A percentile compares a stretch with the other conserved stretches of the same genome.
Evolutionary conservation across 2,329 filamentous ascomycete genomes (phyloP).

Genomic region (Aureobasidium sp.): DNA sequence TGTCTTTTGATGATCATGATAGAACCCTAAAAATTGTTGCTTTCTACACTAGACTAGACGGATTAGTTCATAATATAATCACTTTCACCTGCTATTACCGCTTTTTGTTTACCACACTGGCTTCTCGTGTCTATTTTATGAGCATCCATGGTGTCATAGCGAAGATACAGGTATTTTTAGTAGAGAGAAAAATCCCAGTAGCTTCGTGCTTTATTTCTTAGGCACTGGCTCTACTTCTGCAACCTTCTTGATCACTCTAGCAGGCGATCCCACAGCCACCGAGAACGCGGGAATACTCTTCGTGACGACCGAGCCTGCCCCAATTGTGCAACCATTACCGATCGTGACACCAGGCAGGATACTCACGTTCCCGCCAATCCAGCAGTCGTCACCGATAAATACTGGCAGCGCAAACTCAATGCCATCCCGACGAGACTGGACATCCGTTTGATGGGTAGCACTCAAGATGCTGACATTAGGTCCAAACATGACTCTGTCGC

Average conservation of each 20-base stretch:
- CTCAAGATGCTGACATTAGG: constrained; percentile 48
- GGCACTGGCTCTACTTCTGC: background rate
- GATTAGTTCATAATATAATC: constrained; percentile 3
- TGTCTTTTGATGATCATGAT: constrained; percentile 9
- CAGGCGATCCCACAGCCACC: constrained; percentile 35
- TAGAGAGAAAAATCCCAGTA: no score
- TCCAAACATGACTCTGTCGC: constrained; percentile 46
- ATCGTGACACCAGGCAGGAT: constrained; percentile 73
- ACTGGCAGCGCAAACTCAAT: constrained; percentile 46
- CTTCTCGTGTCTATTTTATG: background rate
- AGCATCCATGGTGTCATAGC: background rate
- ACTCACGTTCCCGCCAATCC: constrained; percentile 65
- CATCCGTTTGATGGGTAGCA: constrained; percentile 47
- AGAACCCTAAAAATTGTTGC: background rate
- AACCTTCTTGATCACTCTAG: constrained; percentile 31
- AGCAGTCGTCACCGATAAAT: constrained; percentile 69
- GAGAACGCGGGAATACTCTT: constrained; percentile 44
- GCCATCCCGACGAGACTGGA: constrained; percentile 40
- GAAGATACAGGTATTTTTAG: background rate
- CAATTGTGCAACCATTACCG: constrained; percentile 65
- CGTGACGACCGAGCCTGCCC: constrained; percentile 77
- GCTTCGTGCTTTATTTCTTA: background rate
- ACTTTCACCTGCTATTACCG: background rate
- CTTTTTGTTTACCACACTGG: background rate
- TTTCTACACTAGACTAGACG: background rate